Conservation (phyloP, 495 filamentous ascomycete species). For the Poronia punctata region DNA sequence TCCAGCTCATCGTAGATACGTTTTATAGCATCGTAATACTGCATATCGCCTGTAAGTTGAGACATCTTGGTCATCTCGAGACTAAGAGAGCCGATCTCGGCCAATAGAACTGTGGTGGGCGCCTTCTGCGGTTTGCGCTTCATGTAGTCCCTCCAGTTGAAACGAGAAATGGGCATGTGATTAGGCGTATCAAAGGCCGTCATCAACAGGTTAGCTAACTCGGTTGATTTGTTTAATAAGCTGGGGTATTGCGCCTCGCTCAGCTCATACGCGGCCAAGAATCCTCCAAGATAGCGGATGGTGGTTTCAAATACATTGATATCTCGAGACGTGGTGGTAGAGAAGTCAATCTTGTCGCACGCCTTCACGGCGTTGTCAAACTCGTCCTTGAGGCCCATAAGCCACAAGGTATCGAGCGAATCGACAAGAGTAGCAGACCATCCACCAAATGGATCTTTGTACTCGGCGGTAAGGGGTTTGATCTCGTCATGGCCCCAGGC, state of each 20-base stretch:
- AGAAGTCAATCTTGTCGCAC: constrained; percentile 72
- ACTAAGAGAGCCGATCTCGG: constrained; percentile 70
- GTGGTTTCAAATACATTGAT: constrained; percentile 73
- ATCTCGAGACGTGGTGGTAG: constrained; percentile 42
- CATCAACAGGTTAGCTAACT: constrained; percentile 73
- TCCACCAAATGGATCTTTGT: constrained; percentile 64
- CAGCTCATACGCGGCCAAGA: constrained; percentile 70
- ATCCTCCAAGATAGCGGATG: constrained; percentile 70
- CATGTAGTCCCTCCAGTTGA: constrained; percentile 54
- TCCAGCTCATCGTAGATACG: constrained; percentile 73
- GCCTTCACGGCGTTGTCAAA: constrained; percentile 66
- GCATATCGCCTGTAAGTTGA: constrained; percentile 70
- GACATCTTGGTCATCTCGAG: constrained; percentile 80
- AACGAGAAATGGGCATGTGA: constrained; percentile 70
- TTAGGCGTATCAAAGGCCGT: constrained; percentile 84
- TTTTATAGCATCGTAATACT: constrained; percentile 82
- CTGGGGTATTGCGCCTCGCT: constrained; percentile 49
- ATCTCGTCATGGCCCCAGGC: constrained; percentile 79
- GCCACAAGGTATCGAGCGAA: constrained; percentile 79
- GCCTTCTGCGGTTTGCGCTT: constrained; percentile 39
- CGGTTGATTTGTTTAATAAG: constrained; percentile 67
- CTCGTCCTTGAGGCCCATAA: constrained; percentile 73
- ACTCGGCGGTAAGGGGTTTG: constrained; percentile 50
- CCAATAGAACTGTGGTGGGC: constrained; percentile 24
- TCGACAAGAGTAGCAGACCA: constrained; percentile 87